A percentile compares a stretch with the other conserved stretches of the same genome.
phyloP scores from a whole-genome alignment of 2,329 filamentous ascomycete species.

The Ceratocystis alfenasii region DNA sequence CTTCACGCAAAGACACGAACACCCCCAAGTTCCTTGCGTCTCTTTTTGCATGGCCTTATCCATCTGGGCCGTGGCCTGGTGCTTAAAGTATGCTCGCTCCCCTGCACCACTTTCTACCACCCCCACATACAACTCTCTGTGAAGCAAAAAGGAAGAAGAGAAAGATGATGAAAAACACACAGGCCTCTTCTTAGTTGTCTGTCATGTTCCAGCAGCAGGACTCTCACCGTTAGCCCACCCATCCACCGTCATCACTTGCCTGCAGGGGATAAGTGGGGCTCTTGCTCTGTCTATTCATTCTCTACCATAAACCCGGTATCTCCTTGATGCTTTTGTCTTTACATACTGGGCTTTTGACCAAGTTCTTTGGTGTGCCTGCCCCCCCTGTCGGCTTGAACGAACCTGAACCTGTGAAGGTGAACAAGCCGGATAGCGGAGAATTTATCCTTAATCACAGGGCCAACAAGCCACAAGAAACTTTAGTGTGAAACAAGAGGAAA shows the following conservation, averaged over 20 bases:
- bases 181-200: neutral
- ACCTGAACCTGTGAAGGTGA: neutral
- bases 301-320: neutral
- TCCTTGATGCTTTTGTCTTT: neutral
- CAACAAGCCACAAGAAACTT: conserved; percentile 1
- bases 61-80: too few relatives aligned
- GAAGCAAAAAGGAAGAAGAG: neutral
- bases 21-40: neutral
- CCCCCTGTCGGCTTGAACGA: neutral
- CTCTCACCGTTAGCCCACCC: conserved; percentile 4
- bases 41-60: neutral
- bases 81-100: neutral
- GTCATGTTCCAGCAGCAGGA: neutral
- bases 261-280: neutral
- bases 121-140: neutral
- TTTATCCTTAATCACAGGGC: neutral
- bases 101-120: neutral
- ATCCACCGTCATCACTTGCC: neutral
- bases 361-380: neutral
- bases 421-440: neutral
- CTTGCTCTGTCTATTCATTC: neutral
- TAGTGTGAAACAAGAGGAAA: neutral
- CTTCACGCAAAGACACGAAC: neutral
- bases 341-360: too few relatives aligned
- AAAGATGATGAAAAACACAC: neutral